Conservation (phyloP, 768 basidiomycete species). For the Suillus clintonianus region DNA sequence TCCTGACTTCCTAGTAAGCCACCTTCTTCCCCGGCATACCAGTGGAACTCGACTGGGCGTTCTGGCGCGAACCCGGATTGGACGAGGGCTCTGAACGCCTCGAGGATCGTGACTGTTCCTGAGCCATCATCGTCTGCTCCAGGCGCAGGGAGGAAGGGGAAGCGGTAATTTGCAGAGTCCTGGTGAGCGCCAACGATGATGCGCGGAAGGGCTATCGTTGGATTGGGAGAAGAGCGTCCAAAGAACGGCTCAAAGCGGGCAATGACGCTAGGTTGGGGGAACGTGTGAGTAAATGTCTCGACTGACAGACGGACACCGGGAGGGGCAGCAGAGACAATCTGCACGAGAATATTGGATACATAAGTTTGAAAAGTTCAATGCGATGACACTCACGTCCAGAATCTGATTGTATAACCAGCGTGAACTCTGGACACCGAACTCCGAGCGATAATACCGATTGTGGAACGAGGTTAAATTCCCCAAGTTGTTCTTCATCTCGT, state of each 20-base stretch:
- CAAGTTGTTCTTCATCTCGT: slow-evolving; percentile 40
- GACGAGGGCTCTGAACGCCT: slow-evolving; percentile 72
- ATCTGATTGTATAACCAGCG: slow-evolving; percentile 36
- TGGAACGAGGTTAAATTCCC: slow-evolving; percentile 40
- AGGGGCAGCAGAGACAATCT: slow-evolving; percentile 17
- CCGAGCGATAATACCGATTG: slow-evolving; percentile 44
- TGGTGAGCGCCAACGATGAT: slow-evolving; percentile 45
- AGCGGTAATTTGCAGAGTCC: slow-evolving; percentile 44
- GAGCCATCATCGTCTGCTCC: slow-evolving; percentile 57
- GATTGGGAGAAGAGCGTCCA: slow-evolving; percentile 7
- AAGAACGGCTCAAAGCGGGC: slow-evolving; percentile 25
- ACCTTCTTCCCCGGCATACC: slow-evolving; percentile 76
- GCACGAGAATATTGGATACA: neutral
- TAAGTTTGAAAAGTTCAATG: neutral
- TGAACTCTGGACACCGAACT: slow-evolving; percentile 40
- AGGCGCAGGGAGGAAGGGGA: slow-evolving; percentile 44
- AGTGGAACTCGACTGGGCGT: slow-evolving; percentile 75
- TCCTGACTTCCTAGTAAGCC: slow-evolving; percentile 40
- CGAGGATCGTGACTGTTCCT: slow-evolving; percentile 78
- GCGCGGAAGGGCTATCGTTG: slow-evolving; percentile 20
- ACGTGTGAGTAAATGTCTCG: slow-evolving; percentile 20
- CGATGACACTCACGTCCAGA: slow-evolving; percentile 3
- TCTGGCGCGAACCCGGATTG: slow-evolving; percentile 67
- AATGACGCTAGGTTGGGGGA: slow-evolving; percentile 23
- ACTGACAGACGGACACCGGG: slow-evolving; percentile 17